These are phyloP conservation scores for Aspergillus steynii DNA, from an alignment of 495 filamentous ascomycete species.

Conservation along the genomic window DNA sequence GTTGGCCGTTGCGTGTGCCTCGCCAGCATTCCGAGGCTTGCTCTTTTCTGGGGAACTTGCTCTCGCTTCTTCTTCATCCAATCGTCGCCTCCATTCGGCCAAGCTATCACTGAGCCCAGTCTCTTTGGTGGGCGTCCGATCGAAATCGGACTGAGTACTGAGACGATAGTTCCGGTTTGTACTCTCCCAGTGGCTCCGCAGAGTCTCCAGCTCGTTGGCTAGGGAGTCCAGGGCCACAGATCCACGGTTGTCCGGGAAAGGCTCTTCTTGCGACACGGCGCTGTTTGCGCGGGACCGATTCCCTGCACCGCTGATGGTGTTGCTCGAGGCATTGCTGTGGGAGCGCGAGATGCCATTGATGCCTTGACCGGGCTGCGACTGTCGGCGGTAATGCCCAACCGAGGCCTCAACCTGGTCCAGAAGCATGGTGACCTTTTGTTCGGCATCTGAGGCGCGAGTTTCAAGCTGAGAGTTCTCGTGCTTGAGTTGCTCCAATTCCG, in stretches of 20 bases:
- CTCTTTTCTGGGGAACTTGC: constrained; percentile 28
- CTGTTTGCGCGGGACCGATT: constrained; percentile 44
- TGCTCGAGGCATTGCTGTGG: constrained; percentile 48
- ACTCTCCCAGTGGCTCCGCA: constrained; percentile 90
- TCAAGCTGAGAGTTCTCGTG: constrained; percentile 79
- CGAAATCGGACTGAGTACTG: constrained; percentile 83
- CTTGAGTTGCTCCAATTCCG: constrained; percentile 78
- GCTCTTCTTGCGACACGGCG: constrained; percentile 57
- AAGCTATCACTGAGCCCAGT: constrained; percentile 64
- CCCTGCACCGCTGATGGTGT: constrained; percentile 30
- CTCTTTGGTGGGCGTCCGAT: constrained; percentile 60
- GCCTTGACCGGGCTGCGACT: constrained; percentile 55
- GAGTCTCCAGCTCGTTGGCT: constrained; percentile 84
- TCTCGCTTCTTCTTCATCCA: constrained; percentile 62
- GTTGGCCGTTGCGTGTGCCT: constrained; percentile 27
- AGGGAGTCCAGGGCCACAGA: constrained; percentile 87
- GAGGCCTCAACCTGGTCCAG: constrained; percentile 92
- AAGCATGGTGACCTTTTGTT: constrained; percentile 87
- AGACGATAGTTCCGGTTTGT: constrained; percentile 92
- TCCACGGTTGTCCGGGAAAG: constrained; percentile 67
- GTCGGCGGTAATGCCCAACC: constrained; percentile 92
- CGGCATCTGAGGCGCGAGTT: constrained; percentile 79
- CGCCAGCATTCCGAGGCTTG: constrained; percentile 28
- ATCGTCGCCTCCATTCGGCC: constrained; percentile 71
- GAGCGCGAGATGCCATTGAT: constrained; percentile 44